Conservation (phyloP, 2,329 filamentous ascomycete genomes). For the Colletotrichum tamarilloi region DNA sequence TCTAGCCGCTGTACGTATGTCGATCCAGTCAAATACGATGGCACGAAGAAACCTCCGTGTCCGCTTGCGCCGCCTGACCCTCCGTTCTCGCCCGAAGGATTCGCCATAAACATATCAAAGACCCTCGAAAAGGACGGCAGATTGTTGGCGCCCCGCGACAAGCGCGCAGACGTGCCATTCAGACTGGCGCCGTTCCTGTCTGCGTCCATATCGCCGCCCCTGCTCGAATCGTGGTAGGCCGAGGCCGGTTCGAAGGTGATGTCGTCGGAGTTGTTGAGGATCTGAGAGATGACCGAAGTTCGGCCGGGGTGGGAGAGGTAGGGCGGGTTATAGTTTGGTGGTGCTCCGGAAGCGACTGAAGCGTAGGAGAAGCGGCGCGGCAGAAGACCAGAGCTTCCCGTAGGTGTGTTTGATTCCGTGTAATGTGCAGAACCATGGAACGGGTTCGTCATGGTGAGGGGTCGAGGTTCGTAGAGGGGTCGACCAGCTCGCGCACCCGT, state of each 20-base stretch:
- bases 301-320: constrained; percentile 49
- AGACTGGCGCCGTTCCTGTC: constrained; percentile 42
- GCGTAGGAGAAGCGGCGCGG: constrained; percentile 55
- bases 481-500: constrained; percentile 28
- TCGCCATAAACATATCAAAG: constrained; percentile 60
- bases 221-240: constrained; percentile 37
- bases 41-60: constrained; percentile 75
- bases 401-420: constrained; percentile 44
- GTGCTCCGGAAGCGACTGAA: constrained; percentile 51
- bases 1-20: constrained; percentile 82
- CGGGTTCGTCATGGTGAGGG: constrained; percentile 55
- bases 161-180: constrained; percentile 40
- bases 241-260: constrained; percentile 48
- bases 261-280: constrained; percentile 61
- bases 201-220: constrained; percentile 46
- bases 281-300: constrained; percentile 62
- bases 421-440: constrained; percentile 49
- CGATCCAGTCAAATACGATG: constrained; percentile 84
- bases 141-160: constrained; percentile 36
- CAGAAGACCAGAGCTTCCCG: constrained; percentile 43
- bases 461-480: constrained; percentile 24
- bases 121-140: constrained; percentile 63
- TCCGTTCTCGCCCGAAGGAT: constrained; percentile 36
- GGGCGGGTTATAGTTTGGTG: constrained; percentile 48
- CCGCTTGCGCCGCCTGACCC: constrained; percentile 40